Evolutionary conservation across 2,329 filamentous ascomycete species (phyloP).

Genomic region (Sporothrix sp.): DNA sequence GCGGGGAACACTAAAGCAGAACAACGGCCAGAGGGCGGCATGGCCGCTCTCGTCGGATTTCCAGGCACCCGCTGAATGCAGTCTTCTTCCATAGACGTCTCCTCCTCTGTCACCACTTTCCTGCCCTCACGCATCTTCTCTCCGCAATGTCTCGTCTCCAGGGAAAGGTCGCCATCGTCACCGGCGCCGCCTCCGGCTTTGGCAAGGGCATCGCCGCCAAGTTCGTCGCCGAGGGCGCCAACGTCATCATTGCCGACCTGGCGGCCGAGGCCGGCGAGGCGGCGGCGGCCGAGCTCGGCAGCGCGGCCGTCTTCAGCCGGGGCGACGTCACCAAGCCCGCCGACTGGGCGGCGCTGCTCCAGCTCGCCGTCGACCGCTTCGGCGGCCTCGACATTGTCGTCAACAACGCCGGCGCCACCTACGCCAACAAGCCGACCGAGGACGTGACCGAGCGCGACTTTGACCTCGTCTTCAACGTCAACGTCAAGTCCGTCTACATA

Average conservation of each 20-base stretch:
- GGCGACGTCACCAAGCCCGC: constrained; percentile 42
- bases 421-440: constrained; percentile 51
- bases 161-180: constrained; percentile 48
- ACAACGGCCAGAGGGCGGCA: background rate
- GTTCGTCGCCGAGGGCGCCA: constrained; percentile 19
- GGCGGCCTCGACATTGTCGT: constrained; percentile 48
- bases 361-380: constrained; percentile 34
- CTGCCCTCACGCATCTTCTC: background rate
- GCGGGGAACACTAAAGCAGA: background rate
- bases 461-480: constrained; percentile 56
- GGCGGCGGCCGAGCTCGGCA: constrained; percentile 31
- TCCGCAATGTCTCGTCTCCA: constrained; percentile 29
- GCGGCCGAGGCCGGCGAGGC: constrained; percentile 35
- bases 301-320: constrained; percentile 31
- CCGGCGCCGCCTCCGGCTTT: constrained; percentile 45
- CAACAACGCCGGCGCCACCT: constrained; percentile 52
- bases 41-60: too few relatives aligned
- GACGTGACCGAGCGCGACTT: constrained; percentile 58
- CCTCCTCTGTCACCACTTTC: background rate
- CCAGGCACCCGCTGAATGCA: too few relatives aligned
- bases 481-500: constrained; percentile 57
- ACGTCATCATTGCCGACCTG: constrained; percentile 35
- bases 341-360: constrained; percentile 44
- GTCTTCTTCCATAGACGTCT: background rate
- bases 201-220: constrained; percentile 43